Evolutionary conservation across 2,329 filamentous ascomycete species (phyloP), one percentile per base, ranked within the genome.

Genomic region (Aspergillus bombycis): DNA sequence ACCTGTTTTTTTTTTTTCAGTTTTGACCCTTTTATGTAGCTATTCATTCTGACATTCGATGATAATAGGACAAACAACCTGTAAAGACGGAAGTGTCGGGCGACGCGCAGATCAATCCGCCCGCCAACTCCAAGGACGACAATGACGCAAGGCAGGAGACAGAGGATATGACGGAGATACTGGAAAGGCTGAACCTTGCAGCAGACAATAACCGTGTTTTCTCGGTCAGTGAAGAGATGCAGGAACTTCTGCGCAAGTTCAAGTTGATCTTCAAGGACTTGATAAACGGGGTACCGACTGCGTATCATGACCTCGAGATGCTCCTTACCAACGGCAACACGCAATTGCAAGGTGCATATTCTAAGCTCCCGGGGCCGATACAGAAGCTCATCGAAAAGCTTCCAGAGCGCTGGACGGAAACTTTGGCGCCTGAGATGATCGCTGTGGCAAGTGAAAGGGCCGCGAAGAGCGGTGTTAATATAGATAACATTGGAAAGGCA

Each of bases 181-280:
- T 99, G 32, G 91, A 96, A 73, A 87, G 91, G 52, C 85, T 99
- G 65, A 94, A 96, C 74, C 87, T 96, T 36, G 87, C 91, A 6
- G 91, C 92, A 7, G 86, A 90, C 68, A 94, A 96, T 82, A 95
- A 96, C 80, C 90, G 89, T 62, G 92, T 92, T 64, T 92, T 97
- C 77, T 90, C 89, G 14, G 86, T 97, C 62, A 92, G 91, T n/a
- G 86, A 88, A 63, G 93, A 96, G 70, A 94, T 92, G 0, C 89
- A 93, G 65, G 90, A 92, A 67, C 85, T 97, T 34, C 86, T 97
- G 58, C 86, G 88, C 60, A 88, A 89, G 66, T 99, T 99, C 83
- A 96, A 93, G 1, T 84, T 93, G 61, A 89, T 97, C 38, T 91
- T 99, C 74, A 95, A 94, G 75, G 95, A 99, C 75, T 86, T 97